A percentile compares a stretch with the other conserved stretches of the same genome.
These are phyloP conservation scores for Yarrowia keelungensis DNA, from an alignment of 805 yeast genomes.

Conservation along the genomic window DNA sequence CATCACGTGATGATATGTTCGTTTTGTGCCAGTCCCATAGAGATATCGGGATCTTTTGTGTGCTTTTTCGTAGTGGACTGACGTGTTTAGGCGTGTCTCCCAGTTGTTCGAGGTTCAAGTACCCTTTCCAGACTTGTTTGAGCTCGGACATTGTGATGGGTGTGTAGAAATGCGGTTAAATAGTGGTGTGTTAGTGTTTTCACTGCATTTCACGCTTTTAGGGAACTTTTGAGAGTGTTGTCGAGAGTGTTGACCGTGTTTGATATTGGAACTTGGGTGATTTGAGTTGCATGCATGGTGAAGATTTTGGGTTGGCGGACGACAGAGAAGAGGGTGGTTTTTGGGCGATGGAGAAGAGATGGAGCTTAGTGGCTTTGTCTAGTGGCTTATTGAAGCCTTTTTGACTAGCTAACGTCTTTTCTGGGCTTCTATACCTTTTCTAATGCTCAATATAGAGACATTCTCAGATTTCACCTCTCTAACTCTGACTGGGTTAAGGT, in stretches of 20 bases:
- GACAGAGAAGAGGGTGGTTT: no score
- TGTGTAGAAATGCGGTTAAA: neutral
- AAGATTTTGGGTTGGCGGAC: slow-evolving; percentile 1
- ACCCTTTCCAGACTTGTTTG: slow-evolving; percentile 32
- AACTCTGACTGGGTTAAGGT: no score
- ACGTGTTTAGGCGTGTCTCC: slow-evolving; percentile 13
- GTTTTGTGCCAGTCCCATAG: slow-evolving; percentile 33
- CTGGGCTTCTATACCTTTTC: no score
- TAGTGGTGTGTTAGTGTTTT: neutral
- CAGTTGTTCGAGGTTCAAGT: slow-evolving; percentile 4
- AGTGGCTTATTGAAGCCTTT: no score
- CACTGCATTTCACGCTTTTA: neutral
- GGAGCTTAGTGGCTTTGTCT: no score
- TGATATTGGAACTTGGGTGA: neutral
- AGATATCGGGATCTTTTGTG: slow-evolving; percentile 7
- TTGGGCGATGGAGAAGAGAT: no score
- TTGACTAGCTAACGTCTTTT: no score
- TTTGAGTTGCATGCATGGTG: slow-evolving; percentile 15
- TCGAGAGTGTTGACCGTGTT: slow-evolving; percentile 1
- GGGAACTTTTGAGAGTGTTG: neutral
- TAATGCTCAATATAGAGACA: no score
- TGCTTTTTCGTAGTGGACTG: slow-evolving; percentile 16
- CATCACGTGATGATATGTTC: slow-evolving; percentile 6
- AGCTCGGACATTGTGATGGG: slow-evolving; percentile 12
- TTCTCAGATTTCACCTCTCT: no score